Conservation (phyloP, 495 filamentous ascomycete genomes). For the Recurvomyces mirabilis region DNA sequence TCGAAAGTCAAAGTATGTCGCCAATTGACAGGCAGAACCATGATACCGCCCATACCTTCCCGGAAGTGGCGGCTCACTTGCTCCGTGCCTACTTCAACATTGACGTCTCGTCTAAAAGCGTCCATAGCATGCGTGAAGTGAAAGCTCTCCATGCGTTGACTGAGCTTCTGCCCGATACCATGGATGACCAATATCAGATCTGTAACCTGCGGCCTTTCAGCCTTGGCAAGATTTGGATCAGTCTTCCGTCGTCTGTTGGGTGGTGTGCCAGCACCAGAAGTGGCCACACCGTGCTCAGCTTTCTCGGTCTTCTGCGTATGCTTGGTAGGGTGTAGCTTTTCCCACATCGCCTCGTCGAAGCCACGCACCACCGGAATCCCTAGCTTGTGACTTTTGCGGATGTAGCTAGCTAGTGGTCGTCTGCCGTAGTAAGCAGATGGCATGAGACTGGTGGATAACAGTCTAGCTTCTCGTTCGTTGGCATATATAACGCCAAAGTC, state of each 20-base stretch:
- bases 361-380: slow-evolving; percentile 81
- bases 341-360: slow-evolving; percentile 69
- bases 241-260: slow-evolving; percentile 24
- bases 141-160: slow-evolving; percentile 87
- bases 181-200: slow-evolving; percentile 87
- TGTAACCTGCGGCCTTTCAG: slow-evolving; percentile 60
- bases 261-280: slow-evolving; percentile 23
- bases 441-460: slow-evolving; percentile 65
- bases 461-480: slow-evolving; percentile 59
- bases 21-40: slow-evolving; percentile 81
- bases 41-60: slow-evolving; percentile 56
- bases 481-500: slow-evolving; percentile 75
- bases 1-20: slow-evolving; percentile 75
- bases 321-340: slow-evolving; percentile 56
- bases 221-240: slow-evolving; percentile 37
- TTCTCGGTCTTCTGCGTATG: slow-evolving; percentile 38
- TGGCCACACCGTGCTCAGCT: slow-evolving; percentile 38
- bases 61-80: slow-evolving; percentile 63
- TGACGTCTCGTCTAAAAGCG: slow-evolving; percentile 72
- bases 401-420: slow-evolving; percentile 62
- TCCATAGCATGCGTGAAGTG: slow-evolving; percentile 96
- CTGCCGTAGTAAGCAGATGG: slow-evolving; percentile 72
- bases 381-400: slow-evolving; percentile 69
- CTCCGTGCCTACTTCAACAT: slow-evolving; percentile 67
- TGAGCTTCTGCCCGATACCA: slow-evolving; percentile 95